A percentile compares a stretch with the other conserved stretches of the same genome.
Evolutionary conservation across 345 rosid genomes (phyloP).

Genomic region (Citrus inodora): DNA sequence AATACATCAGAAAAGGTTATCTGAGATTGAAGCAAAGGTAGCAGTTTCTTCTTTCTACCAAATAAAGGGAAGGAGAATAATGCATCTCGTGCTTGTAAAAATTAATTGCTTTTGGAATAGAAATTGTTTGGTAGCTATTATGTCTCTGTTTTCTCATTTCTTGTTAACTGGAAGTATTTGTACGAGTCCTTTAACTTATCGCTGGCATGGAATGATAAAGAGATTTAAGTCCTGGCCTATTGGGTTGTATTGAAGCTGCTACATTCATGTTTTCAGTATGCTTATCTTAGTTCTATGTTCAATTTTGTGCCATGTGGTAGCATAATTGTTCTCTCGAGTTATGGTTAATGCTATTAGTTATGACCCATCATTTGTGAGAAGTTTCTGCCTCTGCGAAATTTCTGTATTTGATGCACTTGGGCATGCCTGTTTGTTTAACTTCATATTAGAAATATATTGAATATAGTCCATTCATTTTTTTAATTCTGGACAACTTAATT

Average conservation of each 20-base stretch:
- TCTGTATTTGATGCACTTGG: neutral
- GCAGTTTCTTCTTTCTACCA: neutral
- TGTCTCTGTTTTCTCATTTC: neutral
- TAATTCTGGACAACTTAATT: neutral
- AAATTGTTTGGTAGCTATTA: neutral
- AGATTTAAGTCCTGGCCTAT: neutral
- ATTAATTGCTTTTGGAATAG: neutral
- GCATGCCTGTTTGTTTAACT: neutral
- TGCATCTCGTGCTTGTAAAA: neutral
- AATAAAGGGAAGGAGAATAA: neutral
- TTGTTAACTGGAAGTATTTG: neutral
- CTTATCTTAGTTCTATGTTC: neutral
- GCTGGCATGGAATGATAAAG: neutral
- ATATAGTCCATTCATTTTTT: neutral
- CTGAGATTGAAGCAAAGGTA: constrained; percentile 84
- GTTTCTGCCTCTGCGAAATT: neutral
- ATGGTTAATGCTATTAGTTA: neutral
- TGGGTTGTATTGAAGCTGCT: neutral
- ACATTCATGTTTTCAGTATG: neutral
- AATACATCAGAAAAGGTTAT: constrained; percentile 60
- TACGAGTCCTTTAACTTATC: neutral
- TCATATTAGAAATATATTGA: neutral
- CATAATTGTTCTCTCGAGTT: neutral
- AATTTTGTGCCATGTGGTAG: neutral
- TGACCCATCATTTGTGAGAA: neutral